Evolutionary conservation across 805 yeast species (phyloP), one percentile per base, ranked within the genome.

Genomic region (Candida railenensis): DNA sequence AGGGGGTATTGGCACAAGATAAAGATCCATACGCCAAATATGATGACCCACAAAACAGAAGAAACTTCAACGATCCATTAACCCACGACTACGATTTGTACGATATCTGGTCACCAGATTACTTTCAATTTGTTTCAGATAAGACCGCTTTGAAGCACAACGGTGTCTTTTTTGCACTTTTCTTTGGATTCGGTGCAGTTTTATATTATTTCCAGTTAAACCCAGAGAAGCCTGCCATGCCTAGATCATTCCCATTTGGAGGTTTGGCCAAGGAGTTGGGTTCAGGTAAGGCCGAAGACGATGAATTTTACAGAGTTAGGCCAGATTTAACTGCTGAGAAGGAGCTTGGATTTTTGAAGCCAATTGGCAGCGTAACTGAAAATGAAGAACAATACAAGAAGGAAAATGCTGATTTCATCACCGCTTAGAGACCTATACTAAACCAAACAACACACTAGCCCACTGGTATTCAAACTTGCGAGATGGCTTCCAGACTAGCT

Each of bases 31-130:
- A 85, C 60, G 74, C 67, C 50, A 82, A 80, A 59, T 88, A 83
- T 66, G 94, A 87, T 62, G 92, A 87, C 63, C 87, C 73, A 56
- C 95, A 87, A 67, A 80, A 83, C 64, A 80, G 92, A 71, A 82
- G 95, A 68, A 87, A 88, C 72, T 73, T 79, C 53, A 78, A 80
- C 53, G 90, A 88, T 51, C 87, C 89, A 22, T 64, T 87, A 53
- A 83, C 82, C 62, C 80, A 82, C 46, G 80, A 83, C 56, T 86
- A 83, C 54, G 96, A 88, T 59, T 69, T 80, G 64, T 74, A 83
- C 59, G 91, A 88, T 64, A 77, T 87, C 75, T 88, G 96, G 96
- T 80, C 96, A 7, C 94, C 96, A 11, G 95, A 88, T 59, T 77
- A 82, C 59, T 81, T 74, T 62, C 81, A 82, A 55, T 63, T 72